phyloP scores from a whole-genome alignment of 106 monocot species.

The Narthecium ossifragum region DNA sequence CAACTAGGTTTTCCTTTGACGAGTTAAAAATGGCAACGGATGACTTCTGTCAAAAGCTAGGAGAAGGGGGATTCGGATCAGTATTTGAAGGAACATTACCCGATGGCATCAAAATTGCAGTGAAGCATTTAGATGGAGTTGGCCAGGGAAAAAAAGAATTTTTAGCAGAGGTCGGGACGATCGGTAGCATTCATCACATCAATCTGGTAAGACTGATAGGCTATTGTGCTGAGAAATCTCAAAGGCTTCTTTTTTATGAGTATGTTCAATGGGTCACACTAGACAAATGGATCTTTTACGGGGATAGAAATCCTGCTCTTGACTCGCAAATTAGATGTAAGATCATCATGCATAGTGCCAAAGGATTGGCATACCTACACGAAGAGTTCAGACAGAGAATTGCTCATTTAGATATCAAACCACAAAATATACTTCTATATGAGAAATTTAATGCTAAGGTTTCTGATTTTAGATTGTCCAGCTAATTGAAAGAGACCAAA shows the following conservation, averaged over 20 bases:
- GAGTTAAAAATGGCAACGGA: slow-evolving; percentile 22
- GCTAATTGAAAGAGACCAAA: slow-evolving; percentile 30
- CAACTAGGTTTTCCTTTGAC: slow-evolving; percentile 29
- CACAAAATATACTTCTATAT: slow-evolving; percentile 31
- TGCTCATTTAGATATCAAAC: slow-evolving; percentile 32
- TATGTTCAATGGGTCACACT: slow-evolving; percentile 21
- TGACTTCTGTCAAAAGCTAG: slow-evolving; percentile 36
- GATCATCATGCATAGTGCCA: slow-evolving; percentile 25
- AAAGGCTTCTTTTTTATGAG: slow-evolving; percentile 21
- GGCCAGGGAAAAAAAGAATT: slow-evolving; percentile 33
- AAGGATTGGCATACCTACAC: slow-evolving; percentile 31
- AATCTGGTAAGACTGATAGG: slow-evolving; percentile 26
- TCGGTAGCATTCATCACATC: slow-evolving; percentile 24
- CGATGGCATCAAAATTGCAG: slow-evolving; percentile 31
- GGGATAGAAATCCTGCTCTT: not conserved
- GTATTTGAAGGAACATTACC: slow-evolving; percentile 41
- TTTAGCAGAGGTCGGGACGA: slow-evolving; percentile 19
- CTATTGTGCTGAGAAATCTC: slow-evolving; percentile 12
- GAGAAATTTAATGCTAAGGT: slow-evolving; percentile 28
- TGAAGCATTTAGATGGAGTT: slow-evolving; percentile 33
- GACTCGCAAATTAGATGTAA: slow-evolving; percentile 16
- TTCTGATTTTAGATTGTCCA: slow-evolving; percentile 38
- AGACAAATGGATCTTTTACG: slow-evolving; percentile 25
- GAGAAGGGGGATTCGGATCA: slow-evolving; percentile 56
- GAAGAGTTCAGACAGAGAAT: slow-evolving; percentile 30